These are phyloP conservation scores for Ustilago shanxiensis DNA, from an alignment of 1,284 basidiomycete species.

Conservation along the genomic window DNA sequence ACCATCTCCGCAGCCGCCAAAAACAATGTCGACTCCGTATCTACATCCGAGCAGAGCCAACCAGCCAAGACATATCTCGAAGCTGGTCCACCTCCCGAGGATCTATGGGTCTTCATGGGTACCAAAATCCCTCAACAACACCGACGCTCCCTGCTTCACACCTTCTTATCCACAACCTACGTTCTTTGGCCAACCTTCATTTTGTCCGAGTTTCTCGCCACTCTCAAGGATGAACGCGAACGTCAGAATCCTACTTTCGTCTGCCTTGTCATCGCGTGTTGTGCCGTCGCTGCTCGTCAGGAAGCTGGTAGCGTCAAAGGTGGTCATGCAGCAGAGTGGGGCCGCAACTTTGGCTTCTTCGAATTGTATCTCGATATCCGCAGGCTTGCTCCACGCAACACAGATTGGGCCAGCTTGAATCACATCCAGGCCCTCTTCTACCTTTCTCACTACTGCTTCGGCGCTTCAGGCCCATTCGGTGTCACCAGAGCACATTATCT, in stretches of 20 bases:
- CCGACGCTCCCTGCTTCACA: slow-evolving; percentile 47
- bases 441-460: slow-evolving; percentile 53
- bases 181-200: slow-evolving; percentile 55
- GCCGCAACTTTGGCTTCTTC: slow-evolving; percentile 45
- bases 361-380: slow-evolving; percentile 53
- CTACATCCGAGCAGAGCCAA: slow-evolving; percentile 15
- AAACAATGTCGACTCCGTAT: slow-evolving; percentile 1
- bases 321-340: slow-evolving; percentile 50
- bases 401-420: slow-evolving; percentile 52
- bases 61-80: slow-evolving; percentile 39
- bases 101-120: slow-evolving; percentile 50
- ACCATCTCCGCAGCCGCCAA: slow-evolving; percentile 12
- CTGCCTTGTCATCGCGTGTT: slow-evolving; percentile 51
- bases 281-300: slow-evolving; percentile 48
- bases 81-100: slow-evolving; percentile 38
- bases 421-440: slow-evolving; percentile 56
- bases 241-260: slow-evolving; percentile 46
- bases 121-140: slow-evolving; percentile 51
- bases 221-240: slow-evolving; percentile 43
- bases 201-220: slow-evolving; percentile 48
- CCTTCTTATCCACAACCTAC: slow-evolving; percentile 52
- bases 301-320: slow-evolving; percentile 53
- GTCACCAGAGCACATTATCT: slow-evolving; percentile 48
- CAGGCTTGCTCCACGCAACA: slow-evolving; percentile 39
- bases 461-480: slow-evolving; percentile 49